These are phyloP conservation scores for Diplogelasinospora grovesii DNA, from an alignment of 495 filamentous ascomycete species.

Conservation along the genomic window DNA sequence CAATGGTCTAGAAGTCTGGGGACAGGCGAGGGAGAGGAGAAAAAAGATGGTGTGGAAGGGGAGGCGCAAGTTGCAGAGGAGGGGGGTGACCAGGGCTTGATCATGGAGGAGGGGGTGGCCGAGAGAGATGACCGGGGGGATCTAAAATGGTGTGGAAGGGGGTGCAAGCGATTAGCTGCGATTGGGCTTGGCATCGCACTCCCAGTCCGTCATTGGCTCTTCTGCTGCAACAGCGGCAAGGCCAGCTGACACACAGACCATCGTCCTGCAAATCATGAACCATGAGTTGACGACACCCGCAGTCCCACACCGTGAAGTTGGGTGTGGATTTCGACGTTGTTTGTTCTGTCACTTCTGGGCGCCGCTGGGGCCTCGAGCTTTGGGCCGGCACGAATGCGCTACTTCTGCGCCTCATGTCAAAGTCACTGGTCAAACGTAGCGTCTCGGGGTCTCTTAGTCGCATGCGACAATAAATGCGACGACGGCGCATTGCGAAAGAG, in stretches of 20 bases:
- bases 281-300: conserved; percentile 19
- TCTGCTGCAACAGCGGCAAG: conserved; percentile 18
- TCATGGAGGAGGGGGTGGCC: conserved; percentile 14
- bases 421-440: too few relatives aligned
- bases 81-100: conserved; percentile 15
- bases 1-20: conserved; percentile 16
- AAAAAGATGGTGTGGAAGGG: conserved; percentile 22
- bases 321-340: too few relatives aligned
- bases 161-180: conserved; percentile 18
- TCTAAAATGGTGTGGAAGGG: conserved; percentile 14
- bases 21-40: conserved; percentile 15
- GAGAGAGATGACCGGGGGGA: conserved; percentile 8
- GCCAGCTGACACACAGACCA: conserved; percentile 26
- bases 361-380: too few relatives aligned
- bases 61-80: conserved; percentile 7
- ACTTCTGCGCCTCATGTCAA: too few relatives aligned
- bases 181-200: conserved; percentile 18
- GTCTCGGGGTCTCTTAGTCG: too few relatives aligned
- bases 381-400: too few relatives aligned
- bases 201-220: conserved; percentile 12
- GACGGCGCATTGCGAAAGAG: too few relatives aligned
- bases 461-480: too few relatives aligned
- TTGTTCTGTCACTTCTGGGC: too few relatives aligned
- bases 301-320: too few relatives aligned
- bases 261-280: conserved; percentile 23